Conservation (phyloP, 2,329 filamentous ascomycete genomes). For the Alternaria atra region DNA sequence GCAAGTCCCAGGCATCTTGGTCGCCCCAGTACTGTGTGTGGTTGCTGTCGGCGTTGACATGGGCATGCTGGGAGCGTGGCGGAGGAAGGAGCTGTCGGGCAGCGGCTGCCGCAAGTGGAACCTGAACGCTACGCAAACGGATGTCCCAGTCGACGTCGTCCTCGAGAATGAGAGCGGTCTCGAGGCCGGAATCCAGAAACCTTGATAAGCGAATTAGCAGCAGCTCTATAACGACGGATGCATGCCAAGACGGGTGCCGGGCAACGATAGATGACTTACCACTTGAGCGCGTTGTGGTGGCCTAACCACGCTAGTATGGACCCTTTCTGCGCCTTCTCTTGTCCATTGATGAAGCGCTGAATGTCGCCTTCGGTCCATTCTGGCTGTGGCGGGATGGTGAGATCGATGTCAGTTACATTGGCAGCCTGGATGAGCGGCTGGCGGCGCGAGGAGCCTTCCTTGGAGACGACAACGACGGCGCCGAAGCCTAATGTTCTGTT, state of each 20-base stretch:
- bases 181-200: slow-evolving; percentile 54
- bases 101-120: slow-evolving; percentile 53
- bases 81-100: slow-evolving; percentile 51
- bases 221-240: slow-evolving; percentile 2
- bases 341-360: slow-evolving; percentile 47
- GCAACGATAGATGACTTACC: slow-evolving; percentile 34
- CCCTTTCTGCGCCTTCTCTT: slow-evolving; percentile 49
- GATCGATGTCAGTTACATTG: slow-evolving; percentile 54
- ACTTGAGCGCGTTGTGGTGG: slow-evolving; percentile 54
- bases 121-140: slow-evolving; percentile 54
- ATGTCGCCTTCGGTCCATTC: slow-evolving; percentile 54
- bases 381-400: slow-evolving; percentile 55
- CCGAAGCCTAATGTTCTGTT: slow-evolving; percentile 54
- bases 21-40: slow-evolving; percentile 53
- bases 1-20: slow-evolving; percentile 52
- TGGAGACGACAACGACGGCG: slow-evolving; percentile 54
- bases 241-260: slow-evolving; percentile 22
- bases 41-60: slow-evolving; percentile 29
- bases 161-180: slow-evolving; percentile 56
- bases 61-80: slow-evolving; percentile 27
- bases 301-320: slow-evolving; percentile 57
- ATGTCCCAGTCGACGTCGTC: slow-evolving; percentile 59
- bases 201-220: slow-evolving; percentile 34
- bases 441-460: slow-evolving; percentile 51
- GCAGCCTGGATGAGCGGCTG: slow-evolving; percentile 52